Evolutionary conservation across 805 yeast genomes (phyloP).

Genomic region (Kregervanrija fluxuum): DNA sequence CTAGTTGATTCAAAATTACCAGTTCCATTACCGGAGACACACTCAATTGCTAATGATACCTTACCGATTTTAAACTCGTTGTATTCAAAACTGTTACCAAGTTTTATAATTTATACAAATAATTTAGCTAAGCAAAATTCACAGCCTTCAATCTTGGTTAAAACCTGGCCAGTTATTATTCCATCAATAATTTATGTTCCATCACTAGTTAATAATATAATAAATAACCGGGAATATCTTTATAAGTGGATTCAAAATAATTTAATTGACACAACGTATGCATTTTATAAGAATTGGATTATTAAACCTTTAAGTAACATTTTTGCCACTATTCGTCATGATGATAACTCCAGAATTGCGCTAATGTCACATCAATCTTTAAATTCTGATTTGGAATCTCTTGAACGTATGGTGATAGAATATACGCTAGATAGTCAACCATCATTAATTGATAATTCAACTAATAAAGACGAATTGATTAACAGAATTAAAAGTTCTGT

Average conservation of each 20-base stretch:
- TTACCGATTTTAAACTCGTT: constrained; percentile 2
- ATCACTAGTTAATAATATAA: constrained; percentile 32
- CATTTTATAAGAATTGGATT: constrained; percentile 80
- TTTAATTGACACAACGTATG: constrained; percentile 53
- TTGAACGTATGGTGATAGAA: constrained; percentile 83
- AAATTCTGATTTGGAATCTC: constrained; percentile 67
- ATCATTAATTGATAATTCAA: constrained; percentile 6
- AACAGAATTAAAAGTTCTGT: constrained; percentile 40
- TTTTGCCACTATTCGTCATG: constrained; percentile 76
- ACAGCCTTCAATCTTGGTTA: constrained; percentile 9
- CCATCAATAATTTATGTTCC: constrained; percentile 1
- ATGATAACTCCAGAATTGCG: constrained; percentile 64
- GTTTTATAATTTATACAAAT: neutral
- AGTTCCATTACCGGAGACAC: neutral
- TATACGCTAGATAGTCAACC: constrained; percentile 39
- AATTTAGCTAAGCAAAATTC: neutral
- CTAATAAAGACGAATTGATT: constrained; percentile 13
- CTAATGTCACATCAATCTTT: constrained; percentile 75
- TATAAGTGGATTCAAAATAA: constrained; percentile 48
- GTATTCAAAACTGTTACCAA: neutral
- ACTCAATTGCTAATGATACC: neutral
- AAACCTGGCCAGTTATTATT: constrained; percentile 7
- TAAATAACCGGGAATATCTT: constrained; percentile 52
- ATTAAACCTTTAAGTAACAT: constrained; percentile 67
- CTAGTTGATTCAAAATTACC: neutral